Evolutionary conservation across 345 rosid genomes (phyloP).

Genomic region (Lenwebbia sp.): DNA sequence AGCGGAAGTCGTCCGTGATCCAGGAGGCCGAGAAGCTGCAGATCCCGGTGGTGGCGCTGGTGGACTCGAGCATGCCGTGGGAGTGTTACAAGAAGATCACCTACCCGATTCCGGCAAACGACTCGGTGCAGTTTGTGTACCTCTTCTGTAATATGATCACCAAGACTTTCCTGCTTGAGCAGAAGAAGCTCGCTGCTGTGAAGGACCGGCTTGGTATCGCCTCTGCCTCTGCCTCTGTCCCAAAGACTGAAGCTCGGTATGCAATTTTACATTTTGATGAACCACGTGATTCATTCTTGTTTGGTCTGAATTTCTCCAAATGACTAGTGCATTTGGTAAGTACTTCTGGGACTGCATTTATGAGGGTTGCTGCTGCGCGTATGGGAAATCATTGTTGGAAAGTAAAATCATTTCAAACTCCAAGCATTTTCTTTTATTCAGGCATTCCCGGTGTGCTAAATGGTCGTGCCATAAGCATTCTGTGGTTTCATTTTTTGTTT

Average conservation of each 20-base stretch:
- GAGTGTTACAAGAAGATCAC: conserved; percentile 63
- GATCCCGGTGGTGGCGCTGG: conserved; percentile 86
- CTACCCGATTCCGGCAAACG: conserved; percentile 88
- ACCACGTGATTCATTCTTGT: background rate
- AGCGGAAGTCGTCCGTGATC: conserved; percentile 77
- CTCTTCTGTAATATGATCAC: conserved; percentile 92
- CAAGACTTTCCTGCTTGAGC: conserved; percentile 68
- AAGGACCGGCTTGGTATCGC: background rate
- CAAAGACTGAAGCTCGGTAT: background rate
- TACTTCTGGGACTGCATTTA: background rate
- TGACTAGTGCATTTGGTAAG: background rate
- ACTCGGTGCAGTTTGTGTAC: conserved; percentile 88
- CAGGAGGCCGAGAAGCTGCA: conserved; percentile 68
- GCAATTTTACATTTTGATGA: background rate
- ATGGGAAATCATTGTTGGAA: background rate
- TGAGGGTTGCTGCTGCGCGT: background rate
- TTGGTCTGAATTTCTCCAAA: background rate
- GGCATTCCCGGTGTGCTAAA: background rate
- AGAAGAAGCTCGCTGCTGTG: conserved; percentile 30
- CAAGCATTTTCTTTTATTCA: background rate
- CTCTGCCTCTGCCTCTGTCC: background rate
- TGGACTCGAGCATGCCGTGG: conserved; percentile 78
- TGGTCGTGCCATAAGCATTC: background rate
- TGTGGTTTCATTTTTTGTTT: background rate
- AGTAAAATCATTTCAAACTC: background rate